phyloP scores from a whole-genome alignment of 2,329 filamentous ascomycete species.

The Nothophaeocryptopus gaeumannii region DNA sequence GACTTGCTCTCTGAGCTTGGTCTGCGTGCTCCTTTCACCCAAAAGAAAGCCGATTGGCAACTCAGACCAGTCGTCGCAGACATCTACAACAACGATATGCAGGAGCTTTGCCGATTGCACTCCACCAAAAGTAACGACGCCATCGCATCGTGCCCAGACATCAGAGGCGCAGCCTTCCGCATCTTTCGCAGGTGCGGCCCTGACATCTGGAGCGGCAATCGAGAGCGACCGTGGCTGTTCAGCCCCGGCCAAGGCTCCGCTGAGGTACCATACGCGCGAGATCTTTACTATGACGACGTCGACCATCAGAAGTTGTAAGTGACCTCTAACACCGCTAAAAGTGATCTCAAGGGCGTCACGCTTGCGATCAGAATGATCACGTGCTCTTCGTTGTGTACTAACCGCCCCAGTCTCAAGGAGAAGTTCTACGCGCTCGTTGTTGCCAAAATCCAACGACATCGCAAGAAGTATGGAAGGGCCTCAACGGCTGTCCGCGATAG shows the following conservation, averaged over 20 bases:
- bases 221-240: constrained; percentile 5
- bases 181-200: constrained; percentile 2
- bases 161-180: neutral
- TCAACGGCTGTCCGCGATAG: neutral
- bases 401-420: neutral
- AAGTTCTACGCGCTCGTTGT: neutral
- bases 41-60: constrained; percentile 2
- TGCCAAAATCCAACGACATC: constrained; percentile 4
- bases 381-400: neutral
- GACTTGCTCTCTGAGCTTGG: constrained; percentile 6
- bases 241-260: neutral
- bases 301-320: constrained; percentile 4
- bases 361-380: no score
- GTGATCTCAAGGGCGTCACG: no score
- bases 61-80: neutral
- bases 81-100: neutral
- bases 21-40: constrained; percentile 3
- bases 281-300: constrained; percentile 6
- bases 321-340: no score
- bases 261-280: neutral
- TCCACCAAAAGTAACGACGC: constrained; percentile 3
- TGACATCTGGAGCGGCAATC: neutral
- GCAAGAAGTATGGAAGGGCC: constrained; percentile 3
- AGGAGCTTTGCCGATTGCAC: constrained; percentile 6
- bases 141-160: neutral